Evolutionary conservation across 2,329 filamentous ascomycete genomes (phyloP).

Genomic region (Cercospora sp.): DNA sequence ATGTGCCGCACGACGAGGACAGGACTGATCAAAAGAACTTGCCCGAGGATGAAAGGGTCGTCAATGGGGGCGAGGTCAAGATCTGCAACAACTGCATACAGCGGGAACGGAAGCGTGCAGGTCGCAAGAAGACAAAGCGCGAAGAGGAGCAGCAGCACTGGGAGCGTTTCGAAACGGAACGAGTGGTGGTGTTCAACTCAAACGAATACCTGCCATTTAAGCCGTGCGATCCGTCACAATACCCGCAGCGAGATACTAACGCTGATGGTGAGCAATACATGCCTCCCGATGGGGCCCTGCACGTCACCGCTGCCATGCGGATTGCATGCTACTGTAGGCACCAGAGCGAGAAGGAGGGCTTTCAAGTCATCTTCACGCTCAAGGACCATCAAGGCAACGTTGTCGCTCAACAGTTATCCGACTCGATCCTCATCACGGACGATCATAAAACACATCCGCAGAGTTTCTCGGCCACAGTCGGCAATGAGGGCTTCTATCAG

Average conservation of each 20-base stretch:
- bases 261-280: constrained; percentile 32
- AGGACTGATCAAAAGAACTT: constrained; percentile 52
- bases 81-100: constrained; percentile 92
- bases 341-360: constrained; percentile 89
- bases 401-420: constrained; percentile 79
- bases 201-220: constrained; percentile 84
- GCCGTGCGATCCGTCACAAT: constrained; percentile 49
- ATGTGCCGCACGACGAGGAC: constrained; percentile 41
- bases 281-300: constrained; percentile 62
- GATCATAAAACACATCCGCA: constrained; percentile 82
- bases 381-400: constrained; percentile 76
- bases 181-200: constrained; percentile 90
- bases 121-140: constrained; percentile 89
- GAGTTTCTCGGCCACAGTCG: constrained; percentile 33
- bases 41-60: constrained; percentile 67
- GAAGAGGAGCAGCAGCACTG: constrained; percentile 89
- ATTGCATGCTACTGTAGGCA: constrained; percentile 97
- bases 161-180: constrained; percentile 73
- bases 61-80: constrained; percentile 88
- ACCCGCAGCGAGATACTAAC: constrained; percentile 31
- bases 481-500: constrained; percentile 32
- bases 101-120: constrained; percentile 85
- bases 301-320: constrained; percentile 85
- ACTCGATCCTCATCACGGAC: constrained; percentile 94
- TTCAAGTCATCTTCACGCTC: constrained; percentile 90